Percentiles rank a stretch among this genome's conserved stretches.
phyloP scores from a whole-genome alignment of 495 filamentous ascomycete genomes.

The Staphylotrichum longicolle region DNA sequence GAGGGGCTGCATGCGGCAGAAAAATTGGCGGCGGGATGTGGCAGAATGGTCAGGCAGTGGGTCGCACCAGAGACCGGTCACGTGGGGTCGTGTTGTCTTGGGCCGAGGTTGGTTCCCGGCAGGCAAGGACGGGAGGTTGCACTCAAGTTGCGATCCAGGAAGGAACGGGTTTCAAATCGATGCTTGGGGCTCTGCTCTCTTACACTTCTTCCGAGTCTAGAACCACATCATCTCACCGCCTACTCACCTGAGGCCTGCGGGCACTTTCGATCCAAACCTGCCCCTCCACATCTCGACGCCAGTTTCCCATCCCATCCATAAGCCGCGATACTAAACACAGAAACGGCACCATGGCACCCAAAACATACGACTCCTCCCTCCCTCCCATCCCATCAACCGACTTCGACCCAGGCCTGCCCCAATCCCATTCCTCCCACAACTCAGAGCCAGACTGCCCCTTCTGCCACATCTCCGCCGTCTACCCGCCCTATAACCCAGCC shows the following conservation, averaged over 20 bases:
- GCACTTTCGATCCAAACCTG: too few relatives aligned
- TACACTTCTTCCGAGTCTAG: too few relatives aligned
- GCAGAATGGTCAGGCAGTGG: conserved; percentile 31
- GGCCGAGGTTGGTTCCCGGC: conserved; percentile 10
- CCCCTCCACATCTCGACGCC: too few relatives aligned
- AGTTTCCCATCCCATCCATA: too few relatives aligned
- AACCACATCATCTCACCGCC: too few relatives aligned
- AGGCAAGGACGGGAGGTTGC: conserved; percentile 9
- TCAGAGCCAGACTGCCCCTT: conserved; percentile 55
- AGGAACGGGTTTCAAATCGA: not conserved
- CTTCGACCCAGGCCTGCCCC: conserved; percentile 17
- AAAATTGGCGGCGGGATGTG: conserved; percentile 35
- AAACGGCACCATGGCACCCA: conserved; percentile 11
- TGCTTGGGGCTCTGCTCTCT: too few relatives aligned
- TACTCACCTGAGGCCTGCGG: too few relatives aligned
- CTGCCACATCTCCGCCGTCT: conserved; percentile 57
- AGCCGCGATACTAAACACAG: too few relatives aligned
- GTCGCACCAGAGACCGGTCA: conserved; percentile 1
- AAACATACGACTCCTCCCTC: conserved; percentile 9
- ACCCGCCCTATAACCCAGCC: conserved; percentile 45
- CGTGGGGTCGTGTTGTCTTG: not conserved
- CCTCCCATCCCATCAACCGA: conserved; percentile 12
- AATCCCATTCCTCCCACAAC: not conserved
- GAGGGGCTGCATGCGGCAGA: conserved; percentile 17
- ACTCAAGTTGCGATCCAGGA: not conserved